Base-by-base conservation (phyloP, 345 rosid species). In the Brassica rapa region DNA sequence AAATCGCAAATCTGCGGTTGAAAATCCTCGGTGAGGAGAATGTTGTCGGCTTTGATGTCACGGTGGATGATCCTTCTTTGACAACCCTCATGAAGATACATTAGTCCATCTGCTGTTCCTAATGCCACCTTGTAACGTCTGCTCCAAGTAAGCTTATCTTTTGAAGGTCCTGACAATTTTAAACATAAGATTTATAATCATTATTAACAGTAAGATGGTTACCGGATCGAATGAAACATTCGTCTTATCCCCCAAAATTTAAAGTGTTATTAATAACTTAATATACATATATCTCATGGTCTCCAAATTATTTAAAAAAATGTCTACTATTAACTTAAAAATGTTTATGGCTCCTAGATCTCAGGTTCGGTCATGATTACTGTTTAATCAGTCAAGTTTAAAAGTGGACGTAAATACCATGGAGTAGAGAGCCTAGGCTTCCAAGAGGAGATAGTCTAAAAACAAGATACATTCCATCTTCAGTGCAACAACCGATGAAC, bases 1-100 rank as follows among this genome's bases (percentile, higher is more conserved):
- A 94, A 94, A 86, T 94, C 98, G 57, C 97, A 92, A 67, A 94
- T 94, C 96, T 94, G 95, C 74, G 98, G 91, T 84, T 86, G 93
- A 75, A 87, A 94, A 79, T 92, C 90, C 65, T 90, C 90, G 0
- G 97, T 87, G 64, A 94, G 96, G 68, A 94, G 92, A 81, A 94
- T 90, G 77, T 92, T 94, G 76, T 94, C 98, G 8, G 88, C 90
- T 86, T 94, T 94, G 72, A 94, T 94, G 79, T 94, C 98, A 81
- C 98, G 84, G 75, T 94, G 98, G 81, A 94, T 94, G 85, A 94
- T 92, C 78, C 98, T 80, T 81, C 84, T 92, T 46, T 84, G 88
- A 86, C 98, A 89, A 78, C 73, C 59, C 70, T 92, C 95, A 8
- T 94, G 98, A 76, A 94, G 98, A 86, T 94, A 94, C 75, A 85